These are phyloP conservation scores for Apiospora aurea DNA, from an alignment of 2,329 filamentous ascomycete species.

Conservation along the genomic window DNA sequence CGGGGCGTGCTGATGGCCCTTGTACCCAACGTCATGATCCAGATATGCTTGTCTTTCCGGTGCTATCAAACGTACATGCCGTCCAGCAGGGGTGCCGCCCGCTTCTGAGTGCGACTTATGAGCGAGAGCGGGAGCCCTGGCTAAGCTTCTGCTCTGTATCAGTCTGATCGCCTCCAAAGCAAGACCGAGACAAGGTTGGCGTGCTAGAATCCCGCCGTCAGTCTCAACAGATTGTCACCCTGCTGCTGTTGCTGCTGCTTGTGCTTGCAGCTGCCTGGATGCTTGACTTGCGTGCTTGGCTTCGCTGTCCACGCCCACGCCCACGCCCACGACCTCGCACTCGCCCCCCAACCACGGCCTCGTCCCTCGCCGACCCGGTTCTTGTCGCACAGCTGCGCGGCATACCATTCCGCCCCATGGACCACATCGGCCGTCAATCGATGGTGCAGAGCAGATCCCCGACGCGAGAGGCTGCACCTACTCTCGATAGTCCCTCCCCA, in stretches of 20 bases:
- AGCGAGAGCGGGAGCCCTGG: conserved; percentile 4
- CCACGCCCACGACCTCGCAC: neutral
- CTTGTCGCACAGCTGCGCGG: neutral
- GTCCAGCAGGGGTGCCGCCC: conserved; percentile 3
- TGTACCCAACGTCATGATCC: neutral
- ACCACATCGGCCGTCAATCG: neutral
- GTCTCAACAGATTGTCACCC: conserved; percentile 12
- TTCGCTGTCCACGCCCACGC: neutral
- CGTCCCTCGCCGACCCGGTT: neutral
- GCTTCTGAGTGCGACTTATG: conserved; percentile 6
- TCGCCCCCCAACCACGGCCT: neutral
- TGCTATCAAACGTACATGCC: conserved; percentile 1
- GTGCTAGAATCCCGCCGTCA: conserved; percentile 15
- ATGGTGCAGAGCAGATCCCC: neutral
- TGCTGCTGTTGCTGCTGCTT: neutral
- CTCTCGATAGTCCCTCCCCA: neutral
- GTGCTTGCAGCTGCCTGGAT: neutral
- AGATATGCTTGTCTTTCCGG: neutral
- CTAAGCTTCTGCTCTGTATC: conserved; percentile 15
- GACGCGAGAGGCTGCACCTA: neutral
- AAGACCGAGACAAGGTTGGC: conserved; percentile 18
- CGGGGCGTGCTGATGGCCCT: neutral
- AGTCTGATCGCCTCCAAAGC: neutral
- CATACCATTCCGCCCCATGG: neutral
- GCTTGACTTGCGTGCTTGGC: neutral